Conservation (phyloP, 768 basidiomycete genomes). For the Asterophora lycoperdoides region DNA sequence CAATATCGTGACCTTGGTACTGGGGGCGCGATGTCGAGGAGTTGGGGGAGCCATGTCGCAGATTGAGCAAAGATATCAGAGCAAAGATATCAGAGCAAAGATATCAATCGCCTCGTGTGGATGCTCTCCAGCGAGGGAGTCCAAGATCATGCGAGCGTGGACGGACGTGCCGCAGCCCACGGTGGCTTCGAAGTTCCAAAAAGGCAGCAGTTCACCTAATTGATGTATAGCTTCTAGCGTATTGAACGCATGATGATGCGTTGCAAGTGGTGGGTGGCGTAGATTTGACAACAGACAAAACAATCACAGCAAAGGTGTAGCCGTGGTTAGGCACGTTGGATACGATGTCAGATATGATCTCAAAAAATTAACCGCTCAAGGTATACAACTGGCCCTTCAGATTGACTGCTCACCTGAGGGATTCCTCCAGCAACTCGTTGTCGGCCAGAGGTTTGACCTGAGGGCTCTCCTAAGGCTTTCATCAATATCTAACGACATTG, state of each 20-base stretch:
- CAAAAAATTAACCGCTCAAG: slow-evolving; percentile 68
- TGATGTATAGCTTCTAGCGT: slow-evolving; percentile 72
- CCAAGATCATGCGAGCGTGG: slow-evolving; percentile 71
- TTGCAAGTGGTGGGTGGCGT: slow-evolving; percentile 59
- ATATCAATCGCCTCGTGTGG: slow-evolving; percentile 61
- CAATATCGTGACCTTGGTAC: slow-evolving; percentile 45
- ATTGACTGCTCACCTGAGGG: slow-evolving; percentile 67
- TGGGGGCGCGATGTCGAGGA: slow-evolving; percentile 47
- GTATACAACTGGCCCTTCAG: slow-evolving; percentile 47
- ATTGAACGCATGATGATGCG: slow-evolving; percentile 74
- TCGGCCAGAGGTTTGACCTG: slow-evolving; percentile 59
- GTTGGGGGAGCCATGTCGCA: slow-evolving; percentile 64
- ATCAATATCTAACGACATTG: slow-evolving; percentile 8
- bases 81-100: too few species aligned
- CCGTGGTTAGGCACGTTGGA: slow-evolving; percentile 48
- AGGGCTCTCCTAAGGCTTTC: slow-evolving; percentile 62
- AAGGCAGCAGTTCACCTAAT: slow-evolving; percentile 58
- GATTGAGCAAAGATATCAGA: slow-evolving; percentile 72
- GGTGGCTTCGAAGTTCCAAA: slow-evolving; percentile 71
- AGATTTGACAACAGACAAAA: slow-evolving; percentile 82
- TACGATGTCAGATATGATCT: slow-evolving; percentile 70
- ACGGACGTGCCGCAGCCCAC: slow-evolving; percentile 76
- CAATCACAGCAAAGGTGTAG: slow-evolving; percentile 70
- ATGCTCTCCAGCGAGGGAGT: slow-evolving; percentile 75
- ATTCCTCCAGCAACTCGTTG: slow-evolving; percentile 54